phyloP scores from a whole-genome alignment of 202 grass and related monocot species.

The Bolboschoenoplectus hybrid region DNA sequence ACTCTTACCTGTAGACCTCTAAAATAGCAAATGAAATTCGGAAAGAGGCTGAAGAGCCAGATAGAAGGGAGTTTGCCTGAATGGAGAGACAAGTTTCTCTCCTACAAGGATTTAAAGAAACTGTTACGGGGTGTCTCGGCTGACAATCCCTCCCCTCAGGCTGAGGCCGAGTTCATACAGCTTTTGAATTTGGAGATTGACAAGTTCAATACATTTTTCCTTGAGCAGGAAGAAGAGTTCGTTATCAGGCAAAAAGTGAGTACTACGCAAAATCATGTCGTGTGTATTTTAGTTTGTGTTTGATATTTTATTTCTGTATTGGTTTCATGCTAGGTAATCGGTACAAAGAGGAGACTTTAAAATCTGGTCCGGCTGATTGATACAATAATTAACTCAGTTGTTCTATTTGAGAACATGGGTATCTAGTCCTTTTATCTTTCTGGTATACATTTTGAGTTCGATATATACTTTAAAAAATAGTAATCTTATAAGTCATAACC shows the following conservation, averaged over 20 bases:
- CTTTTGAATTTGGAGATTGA: constrained; percentile 62
- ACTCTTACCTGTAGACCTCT: not conserved
- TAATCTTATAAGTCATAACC: not conserved
- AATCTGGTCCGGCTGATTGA: not conserved
- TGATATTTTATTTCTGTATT: not conserved
- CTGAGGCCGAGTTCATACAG: constrained; percentile 61
- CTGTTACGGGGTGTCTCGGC: constrained; percentile 50
- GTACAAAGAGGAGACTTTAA: not conserved
- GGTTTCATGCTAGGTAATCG: not conserved
- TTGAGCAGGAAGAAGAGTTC: constrained; percentile 92
- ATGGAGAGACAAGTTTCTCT: constrained; percentile 74
- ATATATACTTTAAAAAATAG: not conserved
- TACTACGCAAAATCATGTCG: not conserved
- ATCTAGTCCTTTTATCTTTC: not conserved
- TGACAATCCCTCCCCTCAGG: constrained; percentile 41
- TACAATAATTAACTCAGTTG: not conserved
- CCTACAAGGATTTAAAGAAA: constrained; percentile 93
- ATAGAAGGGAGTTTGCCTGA: constrained; percentile 76
- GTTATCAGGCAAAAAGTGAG: constrained; percentile 65
- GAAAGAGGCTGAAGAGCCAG: constrained; percentile 76
- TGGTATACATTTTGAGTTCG: not conserved
- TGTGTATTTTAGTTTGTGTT: not conserved
- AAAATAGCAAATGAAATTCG: constrained; percentile 63
- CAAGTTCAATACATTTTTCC: constrained; percentile 81
- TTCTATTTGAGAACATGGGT: not conserved